Evolutionary conservation across 805 yeast genomes (phyloP).

Genomic region (Barnettozyma sp.): DNA sequence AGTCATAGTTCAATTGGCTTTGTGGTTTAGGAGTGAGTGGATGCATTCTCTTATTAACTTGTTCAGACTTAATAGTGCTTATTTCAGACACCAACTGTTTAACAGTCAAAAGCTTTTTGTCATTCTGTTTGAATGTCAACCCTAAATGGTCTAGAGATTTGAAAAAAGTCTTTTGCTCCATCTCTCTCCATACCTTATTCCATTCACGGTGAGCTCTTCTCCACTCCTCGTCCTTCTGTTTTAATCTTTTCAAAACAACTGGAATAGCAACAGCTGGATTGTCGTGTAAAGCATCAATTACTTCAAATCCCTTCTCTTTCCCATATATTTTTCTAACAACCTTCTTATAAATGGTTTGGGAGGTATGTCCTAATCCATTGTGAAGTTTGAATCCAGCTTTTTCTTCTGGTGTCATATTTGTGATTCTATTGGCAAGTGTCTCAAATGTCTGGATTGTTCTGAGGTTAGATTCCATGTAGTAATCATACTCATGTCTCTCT

Average conservation of each 20-base stretch:
- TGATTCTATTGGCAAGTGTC: conserved; percentile 88
- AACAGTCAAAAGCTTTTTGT: conserved; percentile 83
- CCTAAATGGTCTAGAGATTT: conserved; percentile 95
- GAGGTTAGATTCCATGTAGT: conserved; percentile 88
- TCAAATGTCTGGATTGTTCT: conserved; percentile 94
- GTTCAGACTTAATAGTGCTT: conserved; percentile 87
- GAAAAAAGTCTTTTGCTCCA: conserved; percentile 90
- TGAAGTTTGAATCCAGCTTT: conserved; percentile 81
- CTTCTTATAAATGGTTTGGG: conserved; percentile 86
- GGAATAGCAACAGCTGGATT: conserved; percentile 95
- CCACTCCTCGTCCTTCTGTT: conserved; percentile 99
- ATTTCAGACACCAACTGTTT: conserved; percentile 88
- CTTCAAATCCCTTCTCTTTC: conserved; percentile 92
- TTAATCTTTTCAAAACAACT: conserved; percentile 81
- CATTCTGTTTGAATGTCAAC: conserved; percentile 92
- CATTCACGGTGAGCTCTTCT: conserved; percentile 95
- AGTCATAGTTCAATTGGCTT: conserved; percentile 55
- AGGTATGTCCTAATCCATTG: conserved; percentile 88
- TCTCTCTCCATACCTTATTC: conserved; percentile 98
- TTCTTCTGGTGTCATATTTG: conserved; percentile 89
- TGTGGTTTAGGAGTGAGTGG: conserved; percentile 87
- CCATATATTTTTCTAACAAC: conserved; percentile 90
- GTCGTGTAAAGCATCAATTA: conserved; percentile 90
- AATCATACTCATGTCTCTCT: conserved; percentile 96
- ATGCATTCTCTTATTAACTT: conserved; percentile 75